phyloP scores from a whole-genome alignment of 2,329 filamentous ascomycete genomes.

The Venturia asperata region DNA sequence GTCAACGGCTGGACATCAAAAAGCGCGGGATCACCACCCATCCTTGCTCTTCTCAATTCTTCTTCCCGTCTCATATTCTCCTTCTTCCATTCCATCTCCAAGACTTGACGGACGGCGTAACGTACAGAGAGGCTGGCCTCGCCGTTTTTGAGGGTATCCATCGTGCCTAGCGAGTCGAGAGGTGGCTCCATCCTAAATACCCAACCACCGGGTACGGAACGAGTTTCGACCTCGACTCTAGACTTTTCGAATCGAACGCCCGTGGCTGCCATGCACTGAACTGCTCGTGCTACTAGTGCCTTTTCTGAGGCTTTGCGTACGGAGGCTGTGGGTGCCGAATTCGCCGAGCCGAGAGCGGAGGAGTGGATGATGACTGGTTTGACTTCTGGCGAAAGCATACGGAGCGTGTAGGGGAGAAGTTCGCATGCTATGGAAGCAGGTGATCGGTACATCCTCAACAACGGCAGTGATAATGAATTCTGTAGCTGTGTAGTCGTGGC shows the following conservation, averaged over 20 bases:
- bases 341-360: constrained; percentile 47
- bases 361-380: constrained; percentile 83
- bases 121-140: constrained; percentile 64
- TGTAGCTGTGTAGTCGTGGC: constrained; percentile 68
- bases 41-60: constrained; percentile 22
- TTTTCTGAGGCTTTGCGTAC: constrained; percentile 85
- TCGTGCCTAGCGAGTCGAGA: constrained; percentile 71
- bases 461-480: constrained; percentile 59
- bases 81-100: constrained; percentile 82
- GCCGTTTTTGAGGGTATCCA: constrained; percentile 53
- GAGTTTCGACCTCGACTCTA: constrained; percentile 62
- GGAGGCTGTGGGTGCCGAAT: constrained; percentile 57
- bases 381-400: constrained; percentile 80
- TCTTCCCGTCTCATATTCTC: constrained; percentile 58
- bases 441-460: constrained; percentile 73
- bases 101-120: constrained; percentile 88
- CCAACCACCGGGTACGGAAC: constrained; percentile 50
- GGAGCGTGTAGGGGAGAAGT: constrained; percentile 74
- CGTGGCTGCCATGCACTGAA: constrained; percentile 74
- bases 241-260: constrained; percentile 75
- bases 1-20: constrained; percentile 15
- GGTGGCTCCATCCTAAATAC: constrained; percentile 92
- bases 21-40: constrained; percentile 16
- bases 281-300: constrained; percentile 68
- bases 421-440: constrained; percentile 71